Percentiles rank a stretch among this genome's conserved stretches.
These are phyloP conservation scores for Dioszegia hungarica DNA, from an alignment of 768 basidiomycete species.

Conservation along the genomic window DNA sequence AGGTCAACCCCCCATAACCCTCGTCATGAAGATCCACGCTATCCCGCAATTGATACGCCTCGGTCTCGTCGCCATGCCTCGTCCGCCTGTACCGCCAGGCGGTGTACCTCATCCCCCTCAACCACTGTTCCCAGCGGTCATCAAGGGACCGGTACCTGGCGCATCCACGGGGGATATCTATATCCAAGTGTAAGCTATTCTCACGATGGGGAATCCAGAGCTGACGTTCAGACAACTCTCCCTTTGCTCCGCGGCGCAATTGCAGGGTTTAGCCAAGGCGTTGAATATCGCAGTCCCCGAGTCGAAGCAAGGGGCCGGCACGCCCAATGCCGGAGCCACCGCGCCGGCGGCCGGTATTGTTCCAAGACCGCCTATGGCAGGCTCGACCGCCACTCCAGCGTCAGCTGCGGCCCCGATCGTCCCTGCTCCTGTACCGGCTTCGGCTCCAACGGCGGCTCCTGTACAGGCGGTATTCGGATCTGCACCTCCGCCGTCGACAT, in stretches of 20 bases:
- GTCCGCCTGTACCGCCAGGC: not conserved
- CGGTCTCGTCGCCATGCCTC: not conserved
- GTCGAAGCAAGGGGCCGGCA: not conserved
- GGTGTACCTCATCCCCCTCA: not conserved
- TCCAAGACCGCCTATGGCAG: too few relatives aligned
- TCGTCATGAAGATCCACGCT: not conserved
- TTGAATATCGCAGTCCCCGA: not conserved
- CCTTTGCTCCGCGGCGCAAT: not conserved
- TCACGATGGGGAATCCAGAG: not conserved
- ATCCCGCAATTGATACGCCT: not conserved
- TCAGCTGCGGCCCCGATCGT: not conserved
- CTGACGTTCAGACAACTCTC: not conserved
- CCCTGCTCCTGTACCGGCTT: too few relatives aligned
- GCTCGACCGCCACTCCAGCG: not conserved
- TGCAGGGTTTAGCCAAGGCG: slow-evolving; percentile 3
- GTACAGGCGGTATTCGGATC: too few relatives aligned
- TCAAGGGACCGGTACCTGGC: slow-evolving; percentile 1
- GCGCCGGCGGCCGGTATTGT: too few relatives aligned
- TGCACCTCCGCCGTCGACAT: too few relatives aligned
- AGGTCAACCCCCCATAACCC: not conserved
- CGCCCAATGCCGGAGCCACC: too few relatives aligned
- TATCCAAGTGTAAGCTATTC: not conserved
- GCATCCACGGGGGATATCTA: not conserved
- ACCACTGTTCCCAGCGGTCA: not conserved
- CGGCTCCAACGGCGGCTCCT: too few relatives aligned